Evolutionary conservation across 2,329 filamentous ascomycete genomes (phyloP), one percentile per base, ranked within the genome.

Genomic region (Corniculantispora saksenae): DNA sequence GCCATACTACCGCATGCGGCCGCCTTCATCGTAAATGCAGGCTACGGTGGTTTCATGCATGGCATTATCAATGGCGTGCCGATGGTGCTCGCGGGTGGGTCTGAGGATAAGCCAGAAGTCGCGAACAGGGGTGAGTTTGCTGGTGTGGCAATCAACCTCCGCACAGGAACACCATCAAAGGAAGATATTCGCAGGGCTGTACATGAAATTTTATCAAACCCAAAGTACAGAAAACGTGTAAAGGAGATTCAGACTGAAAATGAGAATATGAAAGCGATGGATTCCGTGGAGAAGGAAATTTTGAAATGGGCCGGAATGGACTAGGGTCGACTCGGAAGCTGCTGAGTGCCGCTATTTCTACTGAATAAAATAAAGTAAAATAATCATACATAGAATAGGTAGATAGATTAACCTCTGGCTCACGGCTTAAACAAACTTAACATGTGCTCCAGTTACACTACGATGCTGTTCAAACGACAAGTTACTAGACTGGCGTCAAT

Each of bases 21-120:
- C 48, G 75, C 82, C 0, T 81, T 84, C 32, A 74, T 85, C 19
- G 77, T 77, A 13, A 85, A 84, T 56, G 82, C 78, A 13, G 82
- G 82, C 3, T 85, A 82, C 63, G 81, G 82, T 9, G 62, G 53
- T 15, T 64, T 64, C 48, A 59, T 56, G 12, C 62, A 64, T 17
- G 62, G 53, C 21, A 38, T 64, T 7, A 38, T 64, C 17, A 64
- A 64, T 27, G 62, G 62, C 19, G 55, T 64, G 6, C 62, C 62
- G 19, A 53, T 53, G 40, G 62, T 64, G 21, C 17, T 64, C 21
- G 62, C 62, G 19, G 62, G 55, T 5, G 54, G 13, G 12, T 21
- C 32, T 1, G 62, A 64, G 45, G 62, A 64, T 6, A 64, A 64
- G 48, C 62, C 55, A 17, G 62, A 64, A 25, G 62, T 64, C 5